Base-by-base conservation (phyloP, 1,139 yeast species). In the Wickerhamomyces sp. region DNA sequence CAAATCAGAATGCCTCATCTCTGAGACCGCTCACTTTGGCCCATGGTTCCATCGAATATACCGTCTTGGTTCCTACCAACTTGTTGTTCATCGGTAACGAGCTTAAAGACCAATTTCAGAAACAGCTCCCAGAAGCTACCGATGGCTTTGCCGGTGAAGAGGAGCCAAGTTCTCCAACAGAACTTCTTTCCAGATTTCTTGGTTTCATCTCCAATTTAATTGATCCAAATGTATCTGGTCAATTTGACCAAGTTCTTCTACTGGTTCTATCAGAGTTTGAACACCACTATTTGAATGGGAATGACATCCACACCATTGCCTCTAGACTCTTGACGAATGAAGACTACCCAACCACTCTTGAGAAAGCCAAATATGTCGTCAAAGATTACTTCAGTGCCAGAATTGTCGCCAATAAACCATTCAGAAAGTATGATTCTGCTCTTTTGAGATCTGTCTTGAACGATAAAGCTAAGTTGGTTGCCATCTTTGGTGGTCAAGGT, bases 401-500 rank as follows among this genome's bases (percentile, higher is more conserved):
- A 47, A 56, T 67, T 23, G 66, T 71, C 25, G 66, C 72, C 19
- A 64, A 68, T 44, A 59, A 70, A 37, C 71, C 78, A 27, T 63
- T 72, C 48, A 64, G 63, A 54, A 64, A 66, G 39, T 79, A 81
- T 57, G 79, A 72, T 47, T 72, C 83, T 27, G 82, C 89, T 14
- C 62, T 80, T 35, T 65, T 78, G 52, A 69, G 78, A 51, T 75
- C 91, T 22, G 85, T 77, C 37, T 64, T 76, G 46, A 64, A 65
- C 41, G 64, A 68, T 32, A 64, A 68, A 24, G 88, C 93, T 36
- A 66, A 71, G 43, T 62, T 88, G 40, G 78, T 74, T 42, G 95
- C 96, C 44, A 79, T 91, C 46, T 91, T 91, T 54, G 98, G 99
- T 60, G 99, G 99, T 54, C 99, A 91, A 70, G 99, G 99, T 66